phyloP scores from a whole-genome alignment of 495 filamentous ascomycete species.

The Hypoxylon subgilvum region DNA sequence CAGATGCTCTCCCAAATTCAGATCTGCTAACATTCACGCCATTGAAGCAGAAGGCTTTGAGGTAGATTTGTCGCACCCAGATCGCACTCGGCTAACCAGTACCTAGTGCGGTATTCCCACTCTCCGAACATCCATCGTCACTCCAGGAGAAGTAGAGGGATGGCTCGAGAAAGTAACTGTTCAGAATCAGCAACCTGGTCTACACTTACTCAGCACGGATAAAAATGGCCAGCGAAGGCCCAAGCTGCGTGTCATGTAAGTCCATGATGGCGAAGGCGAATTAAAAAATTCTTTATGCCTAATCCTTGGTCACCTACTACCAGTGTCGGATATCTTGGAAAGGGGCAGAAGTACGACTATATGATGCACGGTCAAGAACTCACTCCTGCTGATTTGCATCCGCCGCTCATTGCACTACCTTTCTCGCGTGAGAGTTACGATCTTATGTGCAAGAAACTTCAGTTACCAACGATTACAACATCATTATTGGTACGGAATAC shows the following conservation, averaged over 20 bases:
- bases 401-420: background rate
- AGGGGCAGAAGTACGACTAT: slow-evolving; percentile 5
- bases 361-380: background rate
- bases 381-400: background rate
- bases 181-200: background rate
- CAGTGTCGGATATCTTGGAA: slow-evolving; percentile 7
- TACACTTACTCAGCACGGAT: background rate
- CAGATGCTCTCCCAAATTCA: background rate
- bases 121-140: background rate
- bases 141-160: background rate
- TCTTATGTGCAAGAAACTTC: background rate
- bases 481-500: background rate
- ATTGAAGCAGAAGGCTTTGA: slow-evolving; percentile 7
- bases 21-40: background rate
- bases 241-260: slow-evolving; percentile 10
- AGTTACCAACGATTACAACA: background rate
- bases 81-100: background rate
- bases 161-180: background rate
- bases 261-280: background rate
- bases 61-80: background rate
- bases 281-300: background rate
- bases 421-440: slow-evolving; percentile 5
- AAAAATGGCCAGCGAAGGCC: background rate
- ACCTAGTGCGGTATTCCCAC: background rate
- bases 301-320: background rate